Evolutionary conservation across 2,329 filamentous ascomycete species (phyloP).

Genomic region (Stachybotrys elegans): DNA sequence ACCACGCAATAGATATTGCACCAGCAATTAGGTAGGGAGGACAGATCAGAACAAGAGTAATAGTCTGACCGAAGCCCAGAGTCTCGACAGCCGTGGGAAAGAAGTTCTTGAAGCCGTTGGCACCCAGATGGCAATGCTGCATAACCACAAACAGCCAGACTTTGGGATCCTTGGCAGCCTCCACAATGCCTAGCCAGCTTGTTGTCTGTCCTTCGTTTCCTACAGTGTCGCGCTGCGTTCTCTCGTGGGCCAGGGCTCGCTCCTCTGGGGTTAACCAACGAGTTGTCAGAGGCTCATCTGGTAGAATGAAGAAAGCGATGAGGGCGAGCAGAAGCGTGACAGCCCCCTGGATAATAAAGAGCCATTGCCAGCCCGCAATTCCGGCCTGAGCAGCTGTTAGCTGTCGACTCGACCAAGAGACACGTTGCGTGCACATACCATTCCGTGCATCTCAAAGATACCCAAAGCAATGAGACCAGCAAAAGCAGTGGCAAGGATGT

Average conservation of each 20-base stretch:
- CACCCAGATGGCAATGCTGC: constrained; percentile 42
- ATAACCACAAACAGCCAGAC: constrained; percentile 41
- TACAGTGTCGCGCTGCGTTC: constrained; percentile 36
- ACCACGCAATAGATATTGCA: constrained; percentile 15
- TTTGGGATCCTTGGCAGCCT: constrained; percentile 35
- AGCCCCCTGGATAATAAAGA: constrained; percentile 65
- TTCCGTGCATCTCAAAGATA: constrained; percentile 37
- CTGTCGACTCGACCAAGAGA: constrained; percentile 22
- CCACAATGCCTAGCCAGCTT: constrained; percentile 33
- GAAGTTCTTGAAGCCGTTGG: constrained; percentile 39
- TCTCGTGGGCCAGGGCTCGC: constrained; percentile 30
- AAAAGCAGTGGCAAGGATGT: constrained; percentile 62
- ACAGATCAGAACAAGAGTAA: constrained; percentile 43
- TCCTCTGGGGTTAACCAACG: constrained; percentile 30
- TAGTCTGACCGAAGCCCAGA: constrained; percentile 40
- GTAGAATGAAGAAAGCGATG: constrained; percentile 14
- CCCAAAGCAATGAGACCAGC: constrained; percentile 56
- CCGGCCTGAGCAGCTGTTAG: constrained; percentile 25
- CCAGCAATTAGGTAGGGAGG: constrained; percentile 26
- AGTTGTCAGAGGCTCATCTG: constrained; percentile 34
- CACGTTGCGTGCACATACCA: constrained; percentile 2
- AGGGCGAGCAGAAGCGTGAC: constrained; percentile 30
- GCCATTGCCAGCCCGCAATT: constrained; percentile 55
- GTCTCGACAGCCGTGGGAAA: constrained; percentile 33
- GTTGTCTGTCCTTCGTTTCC: constrained; percentile 19